These are phyloP conservation scores for Moniliophthora roreri DNA, from an alignment of 1,284 basidiomycete genomes.

Conservation along the genomic window DNA sequence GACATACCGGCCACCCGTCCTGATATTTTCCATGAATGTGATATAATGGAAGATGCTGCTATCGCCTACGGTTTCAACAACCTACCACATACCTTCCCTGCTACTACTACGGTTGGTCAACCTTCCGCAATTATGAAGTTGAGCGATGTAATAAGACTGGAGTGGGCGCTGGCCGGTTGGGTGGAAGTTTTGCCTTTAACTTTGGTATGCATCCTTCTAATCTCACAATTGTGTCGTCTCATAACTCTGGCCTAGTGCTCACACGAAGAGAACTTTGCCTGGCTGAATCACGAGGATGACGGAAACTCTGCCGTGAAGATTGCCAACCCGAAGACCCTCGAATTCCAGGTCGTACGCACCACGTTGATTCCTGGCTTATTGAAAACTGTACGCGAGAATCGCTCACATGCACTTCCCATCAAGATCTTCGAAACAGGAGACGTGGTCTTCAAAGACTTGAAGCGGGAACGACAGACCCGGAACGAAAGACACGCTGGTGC, in stretches of 20 bases:
- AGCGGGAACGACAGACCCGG: constrained; percentile 79
- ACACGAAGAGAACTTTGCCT: constrained; percentile 97
- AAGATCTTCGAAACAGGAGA: constrained; percentile 95
- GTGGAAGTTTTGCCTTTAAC: constrained; percentile 94
- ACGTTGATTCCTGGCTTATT: constrained; percentile 93
- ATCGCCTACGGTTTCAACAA: constrained; percentile 99
- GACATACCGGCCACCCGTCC: constrained; percentile 89
- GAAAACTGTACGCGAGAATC: constrained; percentile 97
- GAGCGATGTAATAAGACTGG: constrained; percentile 83
- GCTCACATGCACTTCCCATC: constrained; percentile 89
- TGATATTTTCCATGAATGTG: constrained; percentile 97
- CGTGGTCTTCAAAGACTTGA: constrained; percentile 85
- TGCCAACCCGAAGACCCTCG: constrained; percentile 95
- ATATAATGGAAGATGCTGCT: constrained; percentile 97
- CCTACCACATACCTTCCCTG: constrained; percentile 87
- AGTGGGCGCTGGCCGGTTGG: constrained; percentile 96
- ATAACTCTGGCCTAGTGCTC: constrained; percentile 86
- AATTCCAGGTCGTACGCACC: constrained; percentile 98
- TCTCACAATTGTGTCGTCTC: constrained; percentile 4
- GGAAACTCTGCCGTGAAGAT: constrained; percentile 84
- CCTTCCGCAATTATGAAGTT: constrained; percentile 91
- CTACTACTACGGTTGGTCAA: constrained; percentile 95
- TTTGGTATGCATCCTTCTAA: constrained; percentile 55
- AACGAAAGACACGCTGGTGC: constrained; percentile 89
- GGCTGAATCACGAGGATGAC: constrained; percentile 86